Evolutionary conservation across 495 filamentous ascomycete species (phyloP), one percentile per base, ranked within the genome.

Genomic region (Daldinia decipiens): DNA sequence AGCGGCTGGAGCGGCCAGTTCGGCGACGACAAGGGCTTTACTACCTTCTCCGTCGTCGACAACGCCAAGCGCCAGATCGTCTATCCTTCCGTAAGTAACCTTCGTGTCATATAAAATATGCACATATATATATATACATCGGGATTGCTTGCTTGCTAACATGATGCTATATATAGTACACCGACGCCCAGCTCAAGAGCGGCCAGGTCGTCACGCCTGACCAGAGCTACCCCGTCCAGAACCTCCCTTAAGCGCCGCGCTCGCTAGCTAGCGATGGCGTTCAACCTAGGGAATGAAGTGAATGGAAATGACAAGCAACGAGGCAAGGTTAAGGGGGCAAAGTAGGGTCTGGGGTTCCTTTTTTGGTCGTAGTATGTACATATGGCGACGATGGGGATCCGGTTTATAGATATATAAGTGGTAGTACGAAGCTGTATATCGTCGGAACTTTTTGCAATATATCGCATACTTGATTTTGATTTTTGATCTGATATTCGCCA

Each of bases 1-100:
- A 83, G 83, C 15, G 79, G 77, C 73, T 88, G 85, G 86, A 87
- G 84, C 77, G 85, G 83, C 65, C 81, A 85, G 66, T 88, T 87
- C 60, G 85, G 85, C 65, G 59, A 66, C 7, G 82, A 71, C 51
- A 78, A 84, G 50, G 86, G 86, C 51, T 88, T 88, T 75, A 86
- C 84, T 36, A 86, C 84, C 24, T 71, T 85, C 40, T 76, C 81
- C 7, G 80, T 88, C 34, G 79, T 84, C 64, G 77, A 88, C 70
- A 78, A 74, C 59, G 45, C 47, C 15, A 71, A 76, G 60, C 69
- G 72, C 26, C 73, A 81, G 39, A 85, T 87, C 31, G 75, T 79
- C 56, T 88, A 80, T 71, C 84, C 86, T 21, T 80, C 45, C 43
- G 32, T 70, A 38, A 74, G 71, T 56, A 32, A 6, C 6, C 1